Base-by-base conservation (phyloP, 306 rosid genomes). In the Alnus rubra region DNA sequence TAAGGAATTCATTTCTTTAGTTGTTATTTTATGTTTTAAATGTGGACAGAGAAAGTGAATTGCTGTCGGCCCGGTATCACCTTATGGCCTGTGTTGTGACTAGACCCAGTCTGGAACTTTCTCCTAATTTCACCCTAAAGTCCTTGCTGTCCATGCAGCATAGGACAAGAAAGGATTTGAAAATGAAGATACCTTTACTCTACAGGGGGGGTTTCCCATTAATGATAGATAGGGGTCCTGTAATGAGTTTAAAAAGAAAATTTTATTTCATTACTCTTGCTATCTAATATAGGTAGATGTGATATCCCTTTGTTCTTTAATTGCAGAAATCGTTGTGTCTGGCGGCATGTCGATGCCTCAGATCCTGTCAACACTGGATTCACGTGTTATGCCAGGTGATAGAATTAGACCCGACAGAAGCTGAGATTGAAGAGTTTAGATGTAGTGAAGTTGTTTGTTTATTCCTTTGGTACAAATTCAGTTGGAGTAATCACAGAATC, bases 321-420 rank as follows among this genome's bases (percentile, higher is more conserved):
- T 82, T 83, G 88, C 97, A 93, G 98, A 93, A 83, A 93, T 93
- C 82, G 98, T 93, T 2, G 97, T 93, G 50, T 93, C 98, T 30
- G 97, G 97, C 73, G 98, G 98, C 86, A 93, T 93, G 98, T 93
- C 98, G 48, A 93, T 93, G 98, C 98, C 98, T 5, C 98, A 91
- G 81, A 82, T 88, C 65, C 86, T 91, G 76, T 90, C 93, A 11
- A 89, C 91, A 1, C 18, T 88, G 37, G 94, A 91, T 75, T 45
- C 93, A 63, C 87, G 81, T 37, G 59, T 78, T 55, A 69, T 58
- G 79, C 90, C 94, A 49, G 80, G 65, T 51, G 86, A 89, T 48
- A 81, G 87, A 82, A 89, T 75, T 78, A 89, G 92, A 77, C 75
- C 79, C 53, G 70, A 73, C 47, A 76, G 90, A 86, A 86, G 88